Percentiles rank a stretch among this genome's conserved stretches.
Conservation (phyloP, 2,329 filamentous ascomycete genomes). For the Proliferodiscus dingleyae region DNA sequence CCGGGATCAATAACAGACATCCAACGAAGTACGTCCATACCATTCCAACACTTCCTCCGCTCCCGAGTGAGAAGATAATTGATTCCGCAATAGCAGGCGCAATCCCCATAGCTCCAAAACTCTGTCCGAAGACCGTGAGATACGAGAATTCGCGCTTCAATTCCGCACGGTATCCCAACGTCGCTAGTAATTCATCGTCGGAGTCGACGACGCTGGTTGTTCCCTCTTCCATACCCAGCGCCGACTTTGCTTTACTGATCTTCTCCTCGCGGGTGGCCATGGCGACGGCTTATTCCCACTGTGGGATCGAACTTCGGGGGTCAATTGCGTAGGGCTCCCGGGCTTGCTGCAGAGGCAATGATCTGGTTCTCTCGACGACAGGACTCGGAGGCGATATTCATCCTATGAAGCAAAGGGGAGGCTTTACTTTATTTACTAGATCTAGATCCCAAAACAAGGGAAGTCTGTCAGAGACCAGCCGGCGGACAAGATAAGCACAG, state of each 20-base stretch:
- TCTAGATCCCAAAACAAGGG: neutral
- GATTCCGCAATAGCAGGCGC: conserved; percentile 30
- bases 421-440: neutral
- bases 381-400: neutral
- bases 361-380: neutral
- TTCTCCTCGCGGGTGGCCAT: conserved; percentile 7
- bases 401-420: neutral
- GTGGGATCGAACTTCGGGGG: neutral
- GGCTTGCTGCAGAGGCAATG: neutral
- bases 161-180: conserved; percentile 29
- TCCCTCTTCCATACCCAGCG: conserved; percentile 13
- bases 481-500: neutral
- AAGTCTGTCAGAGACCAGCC: neutral
- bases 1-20: conserved; percentile 29
- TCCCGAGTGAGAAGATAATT: conserved; percentile 29
- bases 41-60: conserved; percentile 28
- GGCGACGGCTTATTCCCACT: neutral
- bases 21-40: conserved; percentile 31
- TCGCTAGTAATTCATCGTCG: conserved; percentile 28
- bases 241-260: conserved; percentile 1
- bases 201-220: conserved; percentile 7
- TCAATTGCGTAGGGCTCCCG: neutral
- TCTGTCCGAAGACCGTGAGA: conserved; percentile 30
- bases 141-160: conserved; percentile 32
- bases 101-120: conserved; percentile 32